Evolutionary conservation across 2,329 filamentous ascomycete genomes (phyloP), one percentile per base, ranked within the genome.

Genomic region (Hypoxylon sp.): DNA sequence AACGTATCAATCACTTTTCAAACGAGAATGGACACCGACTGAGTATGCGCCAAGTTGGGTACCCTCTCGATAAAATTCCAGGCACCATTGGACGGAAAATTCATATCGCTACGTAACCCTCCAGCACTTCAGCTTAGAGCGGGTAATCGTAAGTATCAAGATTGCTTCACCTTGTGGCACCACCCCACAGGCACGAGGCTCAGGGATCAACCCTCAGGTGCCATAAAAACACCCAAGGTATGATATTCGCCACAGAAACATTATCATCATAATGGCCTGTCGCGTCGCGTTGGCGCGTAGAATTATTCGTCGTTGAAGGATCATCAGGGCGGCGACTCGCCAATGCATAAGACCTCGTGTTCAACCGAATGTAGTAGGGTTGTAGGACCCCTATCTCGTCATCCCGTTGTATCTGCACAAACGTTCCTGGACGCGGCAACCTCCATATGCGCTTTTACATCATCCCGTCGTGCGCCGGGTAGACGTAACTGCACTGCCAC

Each of bases 311-410:
- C 48, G 17, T 46, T 50, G 26, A 53, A 60, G 22, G 53, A 69
- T 66, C 53, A 59, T 59, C 69, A 59, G 39, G 54, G 66, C 44
- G 55, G 59, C 62, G 62, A 55, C 47, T 66, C 59, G 62, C 47
- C 59, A 69, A 71, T 69, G 69, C 69, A 71, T 31, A 48, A 53
- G 37, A 66, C 63, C 69, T 71, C 69, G 69, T 71, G 69, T 71
- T 65, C 65, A 68, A 35, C 68, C 53, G 65, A 61, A 50, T 9
- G 37, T 46, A 48, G 35, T 46, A 48, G 35, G 52, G 66, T 6
- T 22, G 50, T 53, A 58, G 58, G 69, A 52, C 59, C 52, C 66
- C 26, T 62, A 69, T 58, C 13, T 62, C 59, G 59, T 66, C 62
- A 69, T 66, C 62, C 62, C 69, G 63, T 60, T n/a, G 22, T 58